These are phyloP conservation scores for Ogataea sp. DNA, from an alignment of 805 yeast species.

Conservation along the genomic window DNA sequence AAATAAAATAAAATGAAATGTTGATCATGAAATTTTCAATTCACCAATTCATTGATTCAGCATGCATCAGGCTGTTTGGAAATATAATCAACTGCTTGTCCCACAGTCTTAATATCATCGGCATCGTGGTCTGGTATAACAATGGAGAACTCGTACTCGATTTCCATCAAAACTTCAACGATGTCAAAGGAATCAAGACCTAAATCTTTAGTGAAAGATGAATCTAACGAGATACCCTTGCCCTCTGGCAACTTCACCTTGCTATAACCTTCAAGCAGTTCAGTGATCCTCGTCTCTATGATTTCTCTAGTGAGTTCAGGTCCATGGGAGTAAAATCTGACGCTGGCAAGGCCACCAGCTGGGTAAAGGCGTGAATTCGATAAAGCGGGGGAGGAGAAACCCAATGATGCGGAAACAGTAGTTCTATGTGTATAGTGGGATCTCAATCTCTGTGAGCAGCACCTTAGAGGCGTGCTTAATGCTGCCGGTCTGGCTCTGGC, in stretches of 20 bases:
- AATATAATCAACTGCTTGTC: conserved; percentile 87
- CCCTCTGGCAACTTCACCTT: conserved; percentile 32
- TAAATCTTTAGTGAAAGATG: conserved; percentile 56
- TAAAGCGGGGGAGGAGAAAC: conserved; percentile 1
- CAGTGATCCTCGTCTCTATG: conserved; percentile 53
- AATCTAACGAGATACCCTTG: conserved; percentile 25
- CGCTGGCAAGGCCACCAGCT: not conserved
- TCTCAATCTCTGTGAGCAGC: no score
- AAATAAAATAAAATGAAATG: not conserved
- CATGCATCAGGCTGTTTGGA: conserved; percentile 49
- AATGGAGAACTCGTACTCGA: conserved; percentile 68
- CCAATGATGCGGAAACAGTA: no score
- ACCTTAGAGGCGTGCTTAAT: no score
- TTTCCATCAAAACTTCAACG: conserved; percentile 66
- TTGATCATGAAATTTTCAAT: no score
- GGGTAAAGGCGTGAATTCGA: not conserved
- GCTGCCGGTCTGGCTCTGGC: no score
- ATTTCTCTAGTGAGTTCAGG: conserved; percentile 57
- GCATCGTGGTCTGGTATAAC: conserved; percentile 87
- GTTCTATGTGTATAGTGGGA: no score
- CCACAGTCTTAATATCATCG: conserved; percentile 88
- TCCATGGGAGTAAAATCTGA: conserved; percentile 40
- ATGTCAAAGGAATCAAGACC: conserved; percentile 67
- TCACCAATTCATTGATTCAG: conserved; percentile 9
- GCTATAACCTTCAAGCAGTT: conserved; percentile 57